Evolutionary conservation across 2,329 filamentous ascomycete species (phyloP).

Genomic region (Sporothrix protearum): DNA sequence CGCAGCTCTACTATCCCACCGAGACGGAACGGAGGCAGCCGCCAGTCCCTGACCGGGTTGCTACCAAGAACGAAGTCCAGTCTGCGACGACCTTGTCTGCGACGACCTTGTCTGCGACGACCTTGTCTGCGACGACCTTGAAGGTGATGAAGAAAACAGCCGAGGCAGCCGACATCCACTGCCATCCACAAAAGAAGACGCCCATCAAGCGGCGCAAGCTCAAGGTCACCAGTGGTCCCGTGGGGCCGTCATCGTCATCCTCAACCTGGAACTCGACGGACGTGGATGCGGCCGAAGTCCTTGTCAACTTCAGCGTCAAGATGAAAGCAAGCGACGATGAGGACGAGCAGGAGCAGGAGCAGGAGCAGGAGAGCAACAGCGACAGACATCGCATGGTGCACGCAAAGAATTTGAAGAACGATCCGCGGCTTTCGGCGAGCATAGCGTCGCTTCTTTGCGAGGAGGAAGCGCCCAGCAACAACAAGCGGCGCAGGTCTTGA

Average conservation of each 20-base stretch:
- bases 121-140: background rate
- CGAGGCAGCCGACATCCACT: background rate
- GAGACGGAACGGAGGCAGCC: background rate
- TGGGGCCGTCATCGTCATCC: background rate
- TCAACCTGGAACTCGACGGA: conserved; percentile 8
- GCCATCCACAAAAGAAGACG: background rate
- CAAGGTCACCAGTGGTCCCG: background rate
- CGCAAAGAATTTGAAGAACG: background rate
- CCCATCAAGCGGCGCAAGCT: background rate
- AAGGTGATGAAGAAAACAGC: background rate
- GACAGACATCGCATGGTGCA: background rate
- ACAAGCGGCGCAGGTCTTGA: conserved; percentile 16
- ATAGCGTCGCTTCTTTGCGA: conserved; percentile 20
- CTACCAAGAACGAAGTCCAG: background rate
- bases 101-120: background rate
- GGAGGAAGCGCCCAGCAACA: conserved; percentile 5
- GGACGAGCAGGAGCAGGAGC: background rate
- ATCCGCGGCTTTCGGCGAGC: background rate
- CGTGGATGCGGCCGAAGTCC: conserved; percentile 20
- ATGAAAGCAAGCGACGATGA: background rate
- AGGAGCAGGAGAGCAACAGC: background rate
- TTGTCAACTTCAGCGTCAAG: conserved; percentile 21
- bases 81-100: background rate
- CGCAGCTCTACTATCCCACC: background rate
- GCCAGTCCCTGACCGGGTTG: too few species aligned